These are phyloP conservation scores for Lachancea cidri DNA, from an alignment of 805 yeast species.

Conservation along the genomic window DNA sequence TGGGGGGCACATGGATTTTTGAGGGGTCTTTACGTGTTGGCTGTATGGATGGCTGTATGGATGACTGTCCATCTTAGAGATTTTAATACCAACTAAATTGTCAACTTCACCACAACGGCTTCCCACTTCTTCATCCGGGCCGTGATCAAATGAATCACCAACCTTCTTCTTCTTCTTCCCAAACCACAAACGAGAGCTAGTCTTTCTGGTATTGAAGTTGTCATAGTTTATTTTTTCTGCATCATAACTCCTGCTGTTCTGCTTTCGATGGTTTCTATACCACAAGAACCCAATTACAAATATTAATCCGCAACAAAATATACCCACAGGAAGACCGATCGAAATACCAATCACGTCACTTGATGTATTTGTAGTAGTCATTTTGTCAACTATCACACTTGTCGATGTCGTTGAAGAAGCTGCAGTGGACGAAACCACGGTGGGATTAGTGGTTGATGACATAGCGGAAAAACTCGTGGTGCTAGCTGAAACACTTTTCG, in stretches of 20 bases:
- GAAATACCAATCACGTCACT: conserved; percentile 23
- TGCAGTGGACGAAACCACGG: neutral
- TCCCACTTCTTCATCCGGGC: neutral
- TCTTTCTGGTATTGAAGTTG: neutral
- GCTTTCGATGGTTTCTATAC: conserved; percentile 5
- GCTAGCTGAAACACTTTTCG: neutral
- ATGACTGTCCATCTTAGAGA: neutral
- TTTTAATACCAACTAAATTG: neutral
- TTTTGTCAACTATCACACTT: conserved; percentile 1
- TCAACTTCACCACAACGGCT: neutral
- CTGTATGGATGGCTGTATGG: neutral
- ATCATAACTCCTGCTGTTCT: conserved; percentile 2
- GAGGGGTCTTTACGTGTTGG: conserved; percentile 10
- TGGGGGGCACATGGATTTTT: conserved; percentile 5
- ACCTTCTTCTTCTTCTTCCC: neutral
- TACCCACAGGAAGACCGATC: conserved; percentile 30
- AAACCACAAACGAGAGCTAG: neutral
- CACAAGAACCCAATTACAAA: conserved; percentile 16
- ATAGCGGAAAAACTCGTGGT: neutral
- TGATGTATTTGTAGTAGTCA: conserved; percentile 10
- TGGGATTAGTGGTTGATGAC: neutral
- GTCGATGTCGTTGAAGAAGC: neutral
- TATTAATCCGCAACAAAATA: conserved; percentile 21
- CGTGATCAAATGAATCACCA: neutral
- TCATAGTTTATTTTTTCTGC: too few species aligned